These are phyloP conservation scores for Psilocybe tampanensis DNA, from an alignment of 768 basidiomycete genomes.

Conservation along the genomic window DNA sequence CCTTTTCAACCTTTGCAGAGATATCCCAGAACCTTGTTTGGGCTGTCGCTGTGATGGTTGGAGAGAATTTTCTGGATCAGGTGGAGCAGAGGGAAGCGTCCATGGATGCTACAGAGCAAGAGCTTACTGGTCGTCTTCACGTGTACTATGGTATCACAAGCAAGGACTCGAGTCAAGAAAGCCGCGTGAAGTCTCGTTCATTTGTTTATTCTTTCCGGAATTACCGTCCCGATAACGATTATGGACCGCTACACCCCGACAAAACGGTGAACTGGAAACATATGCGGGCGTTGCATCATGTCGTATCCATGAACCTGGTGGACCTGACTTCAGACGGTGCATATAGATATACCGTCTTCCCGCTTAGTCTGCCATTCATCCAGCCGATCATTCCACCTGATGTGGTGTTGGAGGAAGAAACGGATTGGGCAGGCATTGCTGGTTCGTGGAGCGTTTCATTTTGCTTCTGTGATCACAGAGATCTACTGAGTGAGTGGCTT, in stretches of 20 bases:
- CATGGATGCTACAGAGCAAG: conserved; percentile 37
- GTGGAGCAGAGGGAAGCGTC: conserved; percentile 12
- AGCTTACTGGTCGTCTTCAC: conserved; percentile 55
- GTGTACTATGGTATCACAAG: conserved; percentile 57
- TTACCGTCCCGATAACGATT: conserved; percentile 50
- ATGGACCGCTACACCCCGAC: conserved; percentile 56
- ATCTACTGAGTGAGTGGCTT: conserved; percentile 55
- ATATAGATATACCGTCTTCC: conserved; percentile 39
- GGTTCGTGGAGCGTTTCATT: conserved; percentile 68
- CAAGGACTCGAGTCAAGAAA: conserved; percentile 35
- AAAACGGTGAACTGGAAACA: conserved; percentile 65
- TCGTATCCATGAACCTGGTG: conserved; percentile 54
- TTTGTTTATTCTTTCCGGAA: conserved; percentile 66
- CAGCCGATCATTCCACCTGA: conserved; percentile 49
- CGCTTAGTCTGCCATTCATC: conserved; percentile 55
- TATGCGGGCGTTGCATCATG: conserved; percentile 55
- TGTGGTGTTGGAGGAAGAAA: conserved; percentile 35
- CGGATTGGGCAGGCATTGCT: conserved; percentile 62
- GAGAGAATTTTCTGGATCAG: conserved; percentile 46
- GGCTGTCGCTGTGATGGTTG: conserved; percentile 47
- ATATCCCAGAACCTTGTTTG: conserved; percentile 56
- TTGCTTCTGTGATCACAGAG: conserved; percentile 69
- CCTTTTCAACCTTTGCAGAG: conserved; percentile 19
- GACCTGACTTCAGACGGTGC: conserved; percentile 36
- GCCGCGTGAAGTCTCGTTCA: conserved; percentile 46